Base-by-base conservation (phyloP, 2,329 filamentous ascomycete genomes). In the Colletotrichum euphorbiae region DNA sequence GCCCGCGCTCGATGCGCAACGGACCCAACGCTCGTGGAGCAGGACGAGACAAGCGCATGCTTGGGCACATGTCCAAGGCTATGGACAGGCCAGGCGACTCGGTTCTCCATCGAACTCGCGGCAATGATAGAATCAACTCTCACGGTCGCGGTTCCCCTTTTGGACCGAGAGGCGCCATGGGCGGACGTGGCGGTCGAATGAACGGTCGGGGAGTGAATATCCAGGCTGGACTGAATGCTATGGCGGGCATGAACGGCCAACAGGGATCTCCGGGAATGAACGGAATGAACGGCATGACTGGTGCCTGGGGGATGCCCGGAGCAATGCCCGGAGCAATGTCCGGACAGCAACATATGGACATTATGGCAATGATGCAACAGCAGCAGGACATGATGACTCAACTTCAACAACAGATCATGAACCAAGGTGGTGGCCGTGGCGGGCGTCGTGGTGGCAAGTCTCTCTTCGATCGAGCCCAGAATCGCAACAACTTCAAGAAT, bases 1-100 rank as follows among this genome's bases (percentile, higher is more conserved):
- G 95, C 64, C 96, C 96, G 17, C 96, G 94, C 78, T 94, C 94
- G 38, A 97, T 98, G 94, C 92, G 96, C 75, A 93, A 91, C 77
- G 88, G 88, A 59, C 87, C 82, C 61, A 75, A 79, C 48, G 76
- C 84, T 72, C 84, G 86, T 63, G 83, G 85, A 62, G 83, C 85
- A 62, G 86, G 88, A 62, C 89, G 93, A 72, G 91, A 92, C 67
- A 94, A 93, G 78, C 89, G 93, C 70, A 90, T 98, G 84, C 85
- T 98, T 64, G 93, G 93, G 56, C 93, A 98, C 73, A 87, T 97
- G 76, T 90, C 91, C 76, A 93, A 93, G 75, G 89, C 90, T 13
- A 90, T 97, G 88, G 93, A 97, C 74, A 90, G 95, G 70, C 84
- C 86, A 40, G 83, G 84, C 72, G 94, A 97, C 73, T 85, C 86